A percentile compares a stretch with the other conserved stretches of the same genome.
Conservation (phyloP, 2,329 filamentous ascomycete genomes). For the Fusarium redolens region DNA sequence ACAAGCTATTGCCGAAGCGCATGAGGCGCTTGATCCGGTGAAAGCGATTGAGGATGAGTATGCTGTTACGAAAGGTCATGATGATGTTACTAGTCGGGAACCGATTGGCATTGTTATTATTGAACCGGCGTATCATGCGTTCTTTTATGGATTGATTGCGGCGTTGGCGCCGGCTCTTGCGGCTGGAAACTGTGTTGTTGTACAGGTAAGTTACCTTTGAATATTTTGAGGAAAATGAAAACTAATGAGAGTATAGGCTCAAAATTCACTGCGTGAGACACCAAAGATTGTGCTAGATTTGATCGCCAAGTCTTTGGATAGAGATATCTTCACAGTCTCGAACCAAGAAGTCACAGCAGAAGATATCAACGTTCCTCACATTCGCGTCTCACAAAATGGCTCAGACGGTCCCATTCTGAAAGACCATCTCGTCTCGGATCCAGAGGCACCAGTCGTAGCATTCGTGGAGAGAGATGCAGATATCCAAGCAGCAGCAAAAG, state of each 20-base stretch:
- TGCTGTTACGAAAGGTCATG: conserved; percentile 15
- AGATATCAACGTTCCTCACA: conserved; percentile 14
- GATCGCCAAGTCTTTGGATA: conserved; percentile 15
- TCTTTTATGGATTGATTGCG: conserved; percentile 33
- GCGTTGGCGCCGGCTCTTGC: conserved; percentile 27
- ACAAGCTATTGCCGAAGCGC: conserved; percentile 28
- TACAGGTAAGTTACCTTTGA: conserved; percentile 5
- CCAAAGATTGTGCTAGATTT: conserved; percentile 1
- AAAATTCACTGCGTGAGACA: conserved; percentile 18
- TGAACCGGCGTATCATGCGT: conserved; percentile 33
- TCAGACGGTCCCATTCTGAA: not conserved
- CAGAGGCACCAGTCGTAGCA: conserved; percentile 10
- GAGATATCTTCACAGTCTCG: conserved; percentile 15
- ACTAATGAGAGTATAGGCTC: not conserved
- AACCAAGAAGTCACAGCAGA: not conserved
- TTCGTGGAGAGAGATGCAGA: conserved; percentile 40
- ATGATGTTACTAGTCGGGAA: conserved; percentile 17
- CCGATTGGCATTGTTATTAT: conserved; percentile 32
- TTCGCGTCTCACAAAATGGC: conserved; percentile 13
- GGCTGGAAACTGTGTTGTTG: conserved; percentile 32
- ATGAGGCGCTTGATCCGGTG: conserved; percentile 19
- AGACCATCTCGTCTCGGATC: conserved; percentile 12
- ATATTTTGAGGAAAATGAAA: too few relatives aligned
- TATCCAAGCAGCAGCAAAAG: conserved; percentile 27
- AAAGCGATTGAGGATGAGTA: conserved; percentile 32